A percentile compares a stretch with the other conserved stretches of the same genome.
Evolutionary conservation across 2,329 filamentous ascomycete genomes (phyloP).

Genomic region (Curvularia lunata): DNA sequence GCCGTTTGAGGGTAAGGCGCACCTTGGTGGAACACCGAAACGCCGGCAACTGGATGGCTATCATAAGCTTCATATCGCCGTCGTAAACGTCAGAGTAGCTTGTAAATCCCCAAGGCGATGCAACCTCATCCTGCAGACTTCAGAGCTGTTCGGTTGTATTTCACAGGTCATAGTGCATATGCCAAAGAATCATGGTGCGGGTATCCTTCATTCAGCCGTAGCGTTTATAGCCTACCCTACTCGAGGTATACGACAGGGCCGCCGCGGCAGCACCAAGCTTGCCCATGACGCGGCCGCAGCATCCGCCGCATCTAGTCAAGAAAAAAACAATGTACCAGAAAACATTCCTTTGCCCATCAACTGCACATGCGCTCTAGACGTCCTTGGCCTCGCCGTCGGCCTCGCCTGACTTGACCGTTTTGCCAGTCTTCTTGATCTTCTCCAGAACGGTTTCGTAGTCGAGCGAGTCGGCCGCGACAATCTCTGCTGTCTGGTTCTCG

Average conservation of each 20-base stretch:
- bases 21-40: conserved; percentile 28
- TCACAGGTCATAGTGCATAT: background rate
- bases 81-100: background rate
- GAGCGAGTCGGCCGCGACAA: conserved; percentile 72
- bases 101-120: background rate
- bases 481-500: conserved; percentile 80
- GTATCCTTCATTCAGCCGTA: conserved; percentile 11
- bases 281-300: conserved; percentile 15
- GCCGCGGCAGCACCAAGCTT: conserved; percentile 12
- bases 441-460: conserved; percentile 80
- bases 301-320: conserved; percentile 26
- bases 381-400: conserved; percentile 63
- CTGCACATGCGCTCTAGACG: conserved; percentile 25
- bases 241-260: conserved; percentile 7
- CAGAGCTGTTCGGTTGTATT: background rate
- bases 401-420: conserved; percentile 81
- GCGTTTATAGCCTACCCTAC: conserved; percentile 4
- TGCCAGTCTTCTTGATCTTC: conserved; percentile 95
- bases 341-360: background rate
- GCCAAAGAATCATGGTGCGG: background rate
- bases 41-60: conserved; percentile 5
- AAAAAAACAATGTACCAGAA: conserved; percentile 26
- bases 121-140: background rate
- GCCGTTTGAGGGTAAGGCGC: conserved; percentile 18
- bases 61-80: too few species aligned